These are phyloP conservation scores for Gnetum montanum DNA, from an alignment of 75 land plant genomes.

Conservation along the genomic window DNA sequence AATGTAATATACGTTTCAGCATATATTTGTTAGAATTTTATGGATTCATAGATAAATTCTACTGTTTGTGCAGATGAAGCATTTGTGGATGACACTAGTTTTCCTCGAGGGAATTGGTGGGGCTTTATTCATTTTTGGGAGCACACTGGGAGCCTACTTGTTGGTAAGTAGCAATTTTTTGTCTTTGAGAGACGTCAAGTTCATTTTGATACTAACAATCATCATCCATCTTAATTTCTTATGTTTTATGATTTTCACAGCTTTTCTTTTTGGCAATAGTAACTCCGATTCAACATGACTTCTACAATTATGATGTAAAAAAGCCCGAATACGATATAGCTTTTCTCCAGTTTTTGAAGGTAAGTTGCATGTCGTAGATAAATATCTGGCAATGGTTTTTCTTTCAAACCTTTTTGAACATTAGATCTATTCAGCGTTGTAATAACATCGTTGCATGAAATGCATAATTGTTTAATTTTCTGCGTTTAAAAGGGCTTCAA, in stretches of 20 bases:
- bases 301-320: slow-evolving; percentile 67
- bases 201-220: not conserved
- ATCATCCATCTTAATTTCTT: not conserved
- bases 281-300: slow-evolving; percentile 59
- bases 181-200: not conserved
- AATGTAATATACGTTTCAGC: no score
- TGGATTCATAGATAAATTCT: no score
- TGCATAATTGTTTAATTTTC: no score
- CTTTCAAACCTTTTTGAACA: no score
- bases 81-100: slow-evolving; percentile 32
- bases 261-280: slow-evolving; percentile 36
- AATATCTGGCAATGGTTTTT: no score
- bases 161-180: slow-evolving; percentile 30
- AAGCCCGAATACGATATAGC: slow-evolving; percentile 37
- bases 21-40: no score
- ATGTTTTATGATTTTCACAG: slow-evolving; percentile 22
- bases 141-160: slow-evolving; percentile 49
- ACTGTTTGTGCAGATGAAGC: slow-evolving; percentile 23
- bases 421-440: no score
- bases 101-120: slow-evolving; percentile 48
- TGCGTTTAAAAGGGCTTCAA: no score
- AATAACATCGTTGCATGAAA: no score
- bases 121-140: slow-evolving; percentile 56
- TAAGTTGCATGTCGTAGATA: no score
- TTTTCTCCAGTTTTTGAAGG: slow-evolving; percentile 57